Base-by-base conservation (phyloP, 768 basidiomycete genomes). In the Lentinula sp. region DNA sequence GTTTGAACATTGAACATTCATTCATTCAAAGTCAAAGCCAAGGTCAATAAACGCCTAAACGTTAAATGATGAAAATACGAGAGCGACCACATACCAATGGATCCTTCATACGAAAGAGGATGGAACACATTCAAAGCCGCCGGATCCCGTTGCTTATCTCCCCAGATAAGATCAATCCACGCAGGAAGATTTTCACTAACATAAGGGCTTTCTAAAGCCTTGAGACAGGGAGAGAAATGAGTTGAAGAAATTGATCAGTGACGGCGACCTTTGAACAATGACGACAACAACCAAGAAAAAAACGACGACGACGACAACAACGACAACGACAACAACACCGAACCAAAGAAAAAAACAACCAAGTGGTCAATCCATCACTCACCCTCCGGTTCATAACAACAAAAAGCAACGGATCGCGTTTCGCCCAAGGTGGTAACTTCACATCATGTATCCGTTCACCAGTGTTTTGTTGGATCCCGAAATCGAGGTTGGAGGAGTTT, bases 141-240 rank as follows among this genome's bases (percentile, higher is more conserved):
- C 0, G 83, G 76, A 67, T 95, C 93, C 3, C 84, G 85, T 77
- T 96, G 92, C 63, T 91, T 91, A 70, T 74, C 84, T 39, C 91
- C 91, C 92, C 95, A 98, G 56, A 95, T 91, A 34, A 97, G 80
- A 68, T 98, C 95, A 65, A 98, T 95, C 95, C 95, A 97, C 9
- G 83, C 80, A 0, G 90, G 86, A 10, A 98, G 78, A 65, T 89
- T 80, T 64, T 90, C 84, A 74, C 92, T 93, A 57, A 94, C 95
- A 65, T 87, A 83, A 49, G 88, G 82, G 65, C 93, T 95, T 74
- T 98, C 94, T 18, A 96, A 78, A 0, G 93, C 93, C 91, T 93
- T 28, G 28, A 28, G 28, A 50, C 3, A 54, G 5, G 35, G 45
- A 28, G 28, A 28, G 34, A 16, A 23, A 34, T 57, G 42, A 0